These are phyloP conservation scores for Clohesyomyces aquaticus DNA, from an alignment of 495 filamentous ascomycete genomes.

Conservation along the genomic window DNA sequence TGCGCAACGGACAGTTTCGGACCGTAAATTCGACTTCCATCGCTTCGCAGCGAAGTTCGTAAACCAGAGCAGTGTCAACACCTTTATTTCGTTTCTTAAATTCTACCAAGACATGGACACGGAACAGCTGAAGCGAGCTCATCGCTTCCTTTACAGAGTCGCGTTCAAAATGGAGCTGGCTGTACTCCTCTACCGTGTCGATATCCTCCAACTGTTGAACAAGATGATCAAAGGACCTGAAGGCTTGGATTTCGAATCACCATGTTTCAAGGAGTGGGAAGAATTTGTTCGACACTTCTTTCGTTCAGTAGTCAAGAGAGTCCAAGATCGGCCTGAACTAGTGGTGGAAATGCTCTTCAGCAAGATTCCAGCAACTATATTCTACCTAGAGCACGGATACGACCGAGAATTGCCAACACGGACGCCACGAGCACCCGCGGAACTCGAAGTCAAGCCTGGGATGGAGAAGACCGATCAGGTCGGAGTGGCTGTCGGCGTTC, in stretches of 20 bases:
- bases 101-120: slow-evolving; percentile 82
- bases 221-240: slow-evolving; percentile 91
- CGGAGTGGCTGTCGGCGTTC: slow-evolving; percentile 72
- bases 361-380: slow-evolving; percentile 81
- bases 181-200: slow-evolving; percentile 84
- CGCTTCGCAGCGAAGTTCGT: slow-evolving; percentile 80
- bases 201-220: slow-evolving; percentile 86
- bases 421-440: slow-evolving; percentile 66
- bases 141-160: slow-evolving; percentile 92
- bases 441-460: slow-evolving; percentile 77
- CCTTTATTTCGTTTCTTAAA: slow-evolving; percentile 77
- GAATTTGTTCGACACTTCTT: slow-evolving; percentile 74
- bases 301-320: slow-evolving; percentile 68
- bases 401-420: slow-evolving; percentile 73
- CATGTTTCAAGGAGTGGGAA: slow-evolving; percentile 86
- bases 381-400: slow-evolving; percentile 87
- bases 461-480: slow-evolving; percentile 70
- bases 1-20: slow-evolving; percentile 69
- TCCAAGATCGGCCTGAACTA: slow-evolving; percentile 80
- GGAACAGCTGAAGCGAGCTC: slow-evolving; percentile 85
- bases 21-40: slow-evolving; percentile 92
- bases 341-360: slow-evolving; percentile 91
- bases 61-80: slow-evolving; percentile 82
- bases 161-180: slow-evolving; percentile 93
- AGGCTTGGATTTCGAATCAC: slow-evolving; percentile 64